Conservation (phyloP, 176 grass and related monocot species). For the Triticum aestivum region IWGSC_CS_RefSeq_v2.1 NC_057814.1:48940533-48941032, state of each 20-base stretch:
- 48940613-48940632: constrained; percentile 63
- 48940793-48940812: neutral
- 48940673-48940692: constrained; percentile 78
- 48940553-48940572: constrained; percentile 68
- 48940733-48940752: constrained; percentile 79
- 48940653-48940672: constrained; percentile 68
- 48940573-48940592: constrained; percentile 78
- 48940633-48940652: constrained; percentile 60
- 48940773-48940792: constrained; percentile 41
- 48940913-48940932: neutral
- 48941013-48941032: neutral
- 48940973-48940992: neutral
- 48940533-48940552: constrained; percentile 51
- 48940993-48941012: neutral
- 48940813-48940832: neutral
- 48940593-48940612: constrained; percentile 98
- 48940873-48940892: neutral
- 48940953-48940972: neutral
- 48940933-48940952: neutral
- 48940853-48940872: neutral
- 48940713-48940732: constrained; percentile 81
- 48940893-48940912: neutral
- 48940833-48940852: constrained; percentile 40
- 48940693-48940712: constrained; percentile 81
- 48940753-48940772: constrained; percentile 68